These are phyloP conservation scores for Hypoxylon perforatum DNA, from an alignment of 495 filamentous ascomycete species.

Conservation along the genomic window DNA sequence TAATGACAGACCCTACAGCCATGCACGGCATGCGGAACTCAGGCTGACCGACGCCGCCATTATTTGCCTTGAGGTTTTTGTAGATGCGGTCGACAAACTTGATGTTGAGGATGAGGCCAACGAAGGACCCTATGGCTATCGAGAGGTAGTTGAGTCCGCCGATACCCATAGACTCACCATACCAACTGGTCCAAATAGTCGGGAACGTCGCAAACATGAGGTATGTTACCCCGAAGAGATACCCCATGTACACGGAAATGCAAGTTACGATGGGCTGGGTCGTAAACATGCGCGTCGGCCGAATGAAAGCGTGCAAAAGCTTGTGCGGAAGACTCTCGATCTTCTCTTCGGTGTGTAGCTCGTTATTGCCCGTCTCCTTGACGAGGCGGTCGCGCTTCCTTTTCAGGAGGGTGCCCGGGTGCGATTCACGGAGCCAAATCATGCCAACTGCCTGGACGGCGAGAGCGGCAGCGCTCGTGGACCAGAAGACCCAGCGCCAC, in stretches of 20 bases:
- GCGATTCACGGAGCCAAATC: constrained; percentile 77
- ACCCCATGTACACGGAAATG: constrained; percentile 61
- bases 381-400: constrained; percentile 67
- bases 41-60: constrained; percentile 65
- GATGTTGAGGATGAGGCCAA: constrained; percentile 71
- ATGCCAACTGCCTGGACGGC: constrained; percentile 71
- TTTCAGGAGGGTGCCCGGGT: constrained; percentile 70
- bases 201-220: constrained; percentile 78
- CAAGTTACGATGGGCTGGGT: constrained; percentile 71
- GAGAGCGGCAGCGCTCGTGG: constrained; percentile 70
- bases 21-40: constrained; percentile 75
- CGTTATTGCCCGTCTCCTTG: constrained; percentile 71
- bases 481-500: constrained; percentile 78
- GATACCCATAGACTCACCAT: constrained; percentile 69
- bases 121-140: constrained; percentile 75
- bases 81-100: constrained; percentile 74
- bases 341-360: constrained; percentile 62
- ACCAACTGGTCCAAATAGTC: constrained; percentile 67
- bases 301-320: constrained; percentile 59
- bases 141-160: constrained; percentile 77
- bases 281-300: constrained; percentile 67
- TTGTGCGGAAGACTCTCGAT: constrained; percentile 53
- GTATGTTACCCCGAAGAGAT: constrained; percentile 78
- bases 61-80: constrained; percentile 65
- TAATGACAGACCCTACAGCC: constrained; percentile 63